Percentiles rank a stretch among this genome's conserved stretches.
Conservation (phyloP, 768 basidiomycete species). For the Boletus tomentosulus region DNA sequence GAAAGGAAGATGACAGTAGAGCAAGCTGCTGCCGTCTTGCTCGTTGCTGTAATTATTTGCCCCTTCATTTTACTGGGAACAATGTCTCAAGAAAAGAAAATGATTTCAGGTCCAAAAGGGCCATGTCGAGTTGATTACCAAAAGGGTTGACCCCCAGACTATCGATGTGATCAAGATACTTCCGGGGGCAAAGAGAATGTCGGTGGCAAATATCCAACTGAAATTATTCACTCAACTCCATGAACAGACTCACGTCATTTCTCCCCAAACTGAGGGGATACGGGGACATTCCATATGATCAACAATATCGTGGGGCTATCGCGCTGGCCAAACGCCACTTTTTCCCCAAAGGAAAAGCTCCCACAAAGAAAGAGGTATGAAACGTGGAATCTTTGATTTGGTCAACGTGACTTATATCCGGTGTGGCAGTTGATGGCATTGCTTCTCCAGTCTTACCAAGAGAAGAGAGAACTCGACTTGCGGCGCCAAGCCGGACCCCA, state of each 20-base stretch:
- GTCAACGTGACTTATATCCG: neutral
- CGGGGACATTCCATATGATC: constrained; percentile 24
- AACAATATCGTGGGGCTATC: constrained; percentile 26
- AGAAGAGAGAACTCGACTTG: constrained; percentile 12
- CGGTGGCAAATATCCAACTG: neutral
- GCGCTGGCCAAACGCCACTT: constrained; percentile 29
- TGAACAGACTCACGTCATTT: constrained; percentile 22
- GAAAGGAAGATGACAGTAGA: constrained; percentile 21
- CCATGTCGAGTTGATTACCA: constrained; percentile 19
- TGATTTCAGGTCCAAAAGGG: constrained; percentile 23
- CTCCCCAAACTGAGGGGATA: constrained; percentile 29
- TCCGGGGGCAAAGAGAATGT: constrained; percentile 23
- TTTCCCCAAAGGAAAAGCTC: constrained; percentile 18
- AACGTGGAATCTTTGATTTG: neutral
- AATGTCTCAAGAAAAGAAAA: neutral
- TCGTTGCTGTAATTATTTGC: constrained; percentile 15
- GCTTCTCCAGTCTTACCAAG: constrained; percentile 24
- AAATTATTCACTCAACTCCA: neutral
- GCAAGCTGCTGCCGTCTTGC: constrained; percentile 23
- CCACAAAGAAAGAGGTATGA: constrained; percentile 27
- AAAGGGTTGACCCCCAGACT: constrained; percentile 8
- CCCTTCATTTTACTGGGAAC: neutral
- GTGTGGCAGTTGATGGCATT: constrained; percentile 18
- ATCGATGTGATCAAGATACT: constrained; percentile 25
- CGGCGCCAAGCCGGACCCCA: constrained; percentile 1